Evolutionary conservation across 2,329 filamentous ascomycete genomes (phyloP), one percentile per base, ranked within the genome.

Genomic region (Aschersonia sp.): DNA sequence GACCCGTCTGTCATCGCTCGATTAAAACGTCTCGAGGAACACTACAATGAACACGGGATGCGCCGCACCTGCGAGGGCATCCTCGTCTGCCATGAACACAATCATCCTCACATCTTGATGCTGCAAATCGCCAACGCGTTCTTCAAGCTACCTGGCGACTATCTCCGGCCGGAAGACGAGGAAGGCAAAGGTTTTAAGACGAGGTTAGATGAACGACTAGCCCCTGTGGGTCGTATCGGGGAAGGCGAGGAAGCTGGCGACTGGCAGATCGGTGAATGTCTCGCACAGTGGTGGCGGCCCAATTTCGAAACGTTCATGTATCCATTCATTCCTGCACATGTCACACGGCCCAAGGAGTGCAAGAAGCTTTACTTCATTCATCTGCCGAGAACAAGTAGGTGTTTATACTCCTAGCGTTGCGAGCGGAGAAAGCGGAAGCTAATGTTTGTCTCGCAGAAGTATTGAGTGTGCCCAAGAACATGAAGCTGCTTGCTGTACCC

Each of bases 261-360:
- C 61, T 98, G 92, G 92, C 78, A 94, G 63, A 81, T 98, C 56
- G 87, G 86, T 57, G 92, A 97, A 63, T 95, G 89, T 45, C 75
- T 98, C 49, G 90, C 92, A 47, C 89, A 96, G 69, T 98, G 92
- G 92, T 98, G 90, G 88, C 77, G 92, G 49, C 92, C 92, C 47
- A 98, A 97, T 71, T 96, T 97, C 63, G 92, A 98, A 73, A 97
- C 92, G 2, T 97, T 97, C 73, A 96, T 98, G 88, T 98, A 98
- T 64, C 92, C 92, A 1, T 98, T 96, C 66, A 83, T 97, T 49
- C 92, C 92, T 6, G 87, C 89, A 14, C 92, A 98, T 68, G 87
- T 96, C 52, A 96, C 90, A 14, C 76, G 92, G 46, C 92, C 92
- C 6, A 98, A 98, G 72, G 92, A 98, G 71, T 95, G 90, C 72